These are phyloP conservation scores for Penicillium brevicompactum DNA, from an alignment of 2,329 filamentous ascomycete genomes.

Conservation along the genomic window DNA sequence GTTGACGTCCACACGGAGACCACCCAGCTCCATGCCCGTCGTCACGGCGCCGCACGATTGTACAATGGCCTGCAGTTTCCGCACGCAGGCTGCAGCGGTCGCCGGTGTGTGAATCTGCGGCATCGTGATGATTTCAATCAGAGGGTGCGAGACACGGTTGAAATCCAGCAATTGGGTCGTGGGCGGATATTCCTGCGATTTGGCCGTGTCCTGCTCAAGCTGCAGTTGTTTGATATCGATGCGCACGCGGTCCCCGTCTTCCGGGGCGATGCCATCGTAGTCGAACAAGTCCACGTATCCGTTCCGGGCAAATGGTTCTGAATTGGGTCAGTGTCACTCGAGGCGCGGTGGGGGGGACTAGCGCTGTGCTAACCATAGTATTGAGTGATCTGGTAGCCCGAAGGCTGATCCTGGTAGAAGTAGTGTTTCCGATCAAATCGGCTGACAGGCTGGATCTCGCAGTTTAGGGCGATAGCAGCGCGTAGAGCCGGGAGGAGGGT, in stretches of 20 bases:
- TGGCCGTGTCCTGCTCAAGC: slow-evolving; percentile 97
- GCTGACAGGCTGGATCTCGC: slow-evolving; percentile 73
- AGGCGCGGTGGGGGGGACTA: neutral
- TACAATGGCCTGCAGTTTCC: slow-evolving; percentile 82
- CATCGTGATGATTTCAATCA: slow-evolving; percentile 93
- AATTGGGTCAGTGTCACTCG: slow-evolving; percentile 7
- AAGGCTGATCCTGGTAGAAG: slow-evolving; percentile 97
- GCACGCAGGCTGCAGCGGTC: slow-evolving; percentile 83
- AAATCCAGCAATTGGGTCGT: slow-evolving; percentile 82
- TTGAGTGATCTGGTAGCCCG: slow-evolving; percentile 96
- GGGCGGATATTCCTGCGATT: slow-evolving; percentile 78
- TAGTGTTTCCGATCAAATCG: slow-evolving; percentile 97
- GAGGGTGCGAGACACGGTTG: slow-evolving; percentile 85
- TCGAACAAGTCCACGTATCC: slow-evolving; percentile 71
- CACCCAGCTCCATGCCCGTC: slow-evolving; percentile 89
- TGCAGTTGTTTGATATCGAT: slow-evolving; percentile 92
- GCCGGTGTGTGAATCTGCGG: slow-evolving; percentile 85
- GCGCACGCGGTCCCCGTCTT: slow-evolving; percentile 69
- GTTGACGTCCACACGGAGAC: slow-evolving; percentile 90
- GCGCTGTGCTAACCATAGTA: slow-evolving; percentile 65
- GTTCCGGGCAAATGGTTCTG: slow-evolving; percentile 65
- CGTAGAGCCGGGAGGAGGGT: slow-evolving; percentile 87
- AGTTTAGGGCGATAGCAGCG: slow-evolving; percentile 81
- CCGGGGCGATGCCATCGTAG: slow-evolving; percentile 76
- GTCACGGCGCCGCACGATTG: slow-evolving; percentile 82